Percentiles rank a stretch among this genome's conserved stretches.
phyloP scores from a whole-genome alignment of 495 filamentous ascomycete species.

The Trichoderma parareesei region DNA sequence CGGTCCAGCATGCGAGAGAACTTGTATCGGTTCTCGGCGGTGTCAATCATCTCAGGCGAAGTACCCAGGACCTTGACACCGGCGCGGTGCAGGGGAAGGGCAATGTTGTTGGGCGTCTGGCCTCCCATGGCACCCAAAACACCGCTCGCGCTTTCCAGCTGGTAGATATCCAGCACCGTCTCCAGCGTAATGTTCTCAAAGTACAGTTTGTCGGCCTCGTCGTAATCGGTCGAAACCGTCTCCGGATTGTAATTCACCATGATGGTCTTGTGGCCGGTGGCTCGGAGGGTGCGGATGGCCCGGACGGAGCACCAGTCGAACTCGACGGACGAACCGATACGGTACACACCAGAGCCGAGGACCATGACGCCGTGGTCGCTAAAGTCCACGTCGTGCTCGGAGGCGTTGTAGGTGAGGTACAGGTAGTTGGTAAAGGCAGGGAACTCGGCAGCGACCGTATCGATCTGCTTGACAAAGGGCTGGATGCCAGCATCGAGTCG shows the following conservation, averaged over 20 bases:
- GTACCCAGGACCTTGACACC: conserved; percentile 92
- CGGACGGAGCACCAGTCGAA: conserved; percentile 99
- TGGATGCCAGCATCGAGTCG: conserved; percentile 77
- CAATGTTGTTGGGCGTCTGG: conserved; percentile 97
- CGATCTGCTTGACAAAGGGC: conserved; percentile 93
- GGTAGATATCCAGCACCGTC: conserved; percentile 91
- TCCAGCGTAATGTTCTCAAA: conserved; percentile 97
- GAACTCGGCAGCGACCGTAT: conserved; percentile 97
- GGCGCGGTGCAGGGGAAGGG: conserved; percentile 74
- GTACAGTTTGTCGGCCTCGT: conserved; percentile 90
- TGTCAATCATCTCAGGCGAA: conserved; percentile 98
- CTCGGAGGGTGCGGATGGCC: conserved; percentile 85
- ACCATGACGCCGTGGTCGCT: conserved; percentile 92
- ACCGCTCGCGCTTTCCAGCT: conserved; percentile 76
- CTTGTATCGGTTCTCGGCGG: conserved; percentile 95
- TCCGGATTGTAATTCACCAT: conserved; percentile 99
- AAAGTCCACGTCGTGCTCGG: conserved; percentile 76
- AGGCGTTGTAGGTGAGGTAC: conserved; percentile 91
- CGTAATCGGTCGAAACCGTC: conserved; percentile 91
- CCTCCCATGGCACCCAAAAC: conserved; percentile 98
- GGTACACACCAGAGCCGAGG: conserved; percentile 91
- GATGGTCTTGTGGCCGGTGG: conserved; percentile 85
- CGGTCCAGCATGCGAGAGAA: conserved; percentile 95
- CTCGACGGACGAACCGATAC: conserved; percentile 95
- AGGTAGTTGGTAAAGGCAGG: conserved; percentile 94